Base-by-base conservation (phyloP, 1,284 basidiomycete species). In the Leccinum laetum region DNA sequence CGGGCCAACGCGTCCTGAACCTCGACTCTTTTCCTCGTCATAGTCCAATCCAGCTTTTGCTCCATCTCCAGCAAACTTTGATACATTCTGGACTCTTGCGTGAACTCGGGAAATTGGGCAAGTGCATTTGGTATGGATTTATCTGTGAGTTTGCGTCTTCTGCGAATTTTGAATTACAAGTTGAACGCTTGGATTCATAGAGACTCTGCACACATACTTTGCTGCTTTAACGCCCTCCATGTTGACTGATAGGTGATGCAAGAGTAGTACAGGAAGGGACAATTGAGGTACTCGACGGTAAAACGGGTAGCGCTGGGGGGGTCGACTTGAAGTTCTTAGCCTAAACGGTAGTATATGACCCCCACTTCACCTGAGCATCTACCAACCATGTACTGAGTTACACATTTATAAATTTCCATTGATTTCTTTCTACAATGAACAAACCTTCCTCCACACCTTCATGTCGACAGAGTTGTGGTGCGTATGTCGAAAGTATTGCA, bases 11-110 rank as follows among this genome's bases (percentile, higher is more conserved):
- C 87, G 75, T 98, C 95, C 73, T 93, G 91, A 53, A 97, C 88
- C 75, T 99, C 97, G 11, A 93, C 92, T 69, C 87, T 89, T 78
- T 98, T 98, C 69, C 97, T 83, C 70, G 89, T 89, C 79, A 98
- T 90, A 5, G 94, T 97, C 97, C 97, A 99, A 78, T 99, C 96
- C 10, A 99, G 83, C 76, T 92, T 93, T 67, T 92, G 86, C 78
- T 98, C 96, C 84, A 95, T 92, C 66, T 93, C 90, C 58, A 96
- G 81, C 37, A 99, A 82, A 72, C 93, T 89, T 65, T 88, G 85
- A 78, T 98, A 99, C 84, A 97, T 93, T 62, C 84, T 84, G 24
- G 94, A 93, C 78, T 97, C 91, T 68, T 86, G 83, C 18, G 90
- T 84, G 71, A 96, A 92, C 58, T 88, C 85, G 26, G 89, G 86